phyloP scores from a whole-genome alignment of 306 rosid species.

The Dryas alaskensis region DNA sequence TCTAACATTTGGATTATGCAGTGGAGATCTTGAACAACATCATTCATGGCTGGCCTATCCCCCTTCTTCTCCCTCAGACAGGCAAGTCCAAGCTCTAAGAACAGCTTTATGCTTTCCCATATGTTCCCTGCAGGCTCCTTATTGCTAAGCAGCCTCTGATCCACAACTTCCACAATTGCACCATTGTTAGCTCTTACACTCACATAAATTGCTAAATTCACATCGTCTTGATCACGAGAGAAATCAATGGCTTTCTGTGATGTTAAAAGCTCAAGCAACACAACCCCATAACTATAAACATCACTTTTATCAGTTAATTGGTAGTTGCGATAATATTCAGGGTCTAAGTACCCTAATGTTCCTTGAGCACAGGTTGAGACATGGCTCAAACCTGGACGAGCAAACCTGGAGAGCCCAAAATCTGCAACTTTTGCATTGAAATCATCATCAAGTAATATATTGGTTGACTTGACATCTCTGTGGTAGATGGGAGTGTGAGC shows the following conservation, averaged over 20 bases:
- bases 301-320: slow-evolving; percentile 93
- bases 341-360: slow-evolving; percentile 89
- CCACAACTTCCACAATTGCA: slow-evolving; percentile 52
- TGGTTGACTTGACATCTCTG: slow-evolving; percentile 94
- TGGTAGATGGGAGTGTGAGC: slow-evolving; percentile 90
- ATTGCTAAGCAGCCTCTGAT: slow-evolving; percentile 46
- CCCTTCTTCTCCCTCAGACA: slow-evolving; percentile 78
- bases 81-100: slow-evolving; percentile 71
- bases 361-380: slow-evolving; percentile 99
- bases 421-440: slow-evolving; percentile 81
- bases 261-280: slow-evolving; percentile 79
- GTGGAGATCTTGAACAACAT: slow-evolving; percentile 61
- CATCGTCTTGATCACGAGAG: slow-evolving; percentile 66
- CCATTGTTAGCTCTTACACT: slow-evolving; percentile 49
- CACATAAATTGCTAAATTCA: slow-evolving; percentile 67
- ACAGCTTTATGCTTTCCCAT: slow-evolving; percentile 49
- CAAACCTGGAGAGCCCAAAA: slow-evolving; percentile 92
- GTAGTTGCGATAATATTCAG: slow-evolving; percentile 84
- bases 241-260: slow-evolving; percentile 86
- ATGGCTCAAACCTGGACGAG: slow-evolving; percentile 82
- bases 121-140: slow-evolving; percentile 34
- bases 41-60: slow-evolving; percentile 86
- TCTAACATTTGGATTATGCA: slow-evolving; percentile 48
- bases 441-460: slow-evolving; percentile 67
- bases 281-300: slow-evolving; percentile 91